Evolutionary conservation across 371 early-diverging fungal genomes (phyloP).

Genomic region (Caulochytrium protostelioides): DNA sequence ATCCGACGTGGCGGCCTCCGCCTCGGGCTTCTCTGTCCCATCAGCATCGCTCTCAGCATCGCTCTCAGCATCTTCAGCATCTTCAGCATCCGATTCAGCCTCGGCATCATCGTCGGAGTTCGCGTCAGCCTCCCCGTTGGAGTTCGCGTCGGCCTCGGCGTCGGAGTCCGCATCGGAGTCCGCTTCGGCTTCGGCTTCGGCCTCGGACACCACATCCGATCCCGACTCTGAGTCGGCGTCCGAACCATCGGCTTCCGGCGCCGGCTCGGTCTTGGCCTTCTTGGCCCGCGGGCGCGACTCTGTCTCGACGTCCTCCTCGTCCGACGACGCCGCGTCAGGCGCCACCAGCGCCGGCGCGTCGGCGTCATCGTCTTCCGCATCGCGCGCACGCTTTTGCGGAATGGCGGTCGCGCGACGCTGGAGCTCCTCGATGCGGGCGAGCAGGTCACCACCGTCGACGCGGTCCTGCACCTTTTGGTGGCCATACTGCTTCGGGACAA

Average conservation of each 20-base stretch:
- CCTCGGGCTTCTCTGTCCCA: conserved; percentile 2
- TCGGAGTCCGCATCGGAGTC: conserved; percentile 1
- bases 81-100: conserved; percentile 1
- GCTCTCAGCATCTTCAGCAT: conserved; percentile 3
- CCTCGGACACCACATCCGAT: too few relatives aligned
- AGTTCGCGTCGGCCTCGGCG: background rate
- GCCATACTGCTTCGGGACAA: conserved; percentile 47
- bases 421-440: conserved; percentile 11
- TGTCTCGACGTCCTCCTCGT: too few relatives aligned
- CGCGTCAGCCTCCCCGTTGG: conserved; percentile 4
- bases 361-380: conserved; percentile 15
- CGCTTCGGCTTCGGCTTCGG: conserved; percentile 1
- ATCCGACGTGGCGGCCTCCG: too few relatives aligned
- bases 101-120: conserved; percentile 4
- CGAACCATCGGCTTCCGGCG: too few relatives aligned
- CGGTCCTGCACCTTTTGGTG: conserved; percentile 36
- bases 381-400: conserved; percentile 7
- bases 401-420: background rate
- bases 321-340: too few relatives aligned
- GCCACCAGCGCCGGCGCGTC: too few relatives aligned
- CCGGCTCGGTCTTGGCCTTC: too few relatives aligned
- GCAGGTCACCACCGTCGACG: conserved; percentile 55
- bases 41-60: conserved; percentile 5
- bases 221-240: too few relatives aligned
- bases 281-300: too few relatives aligned